A percentile compares a stretch with the other conserved stretches of the same genome.
These are phyloP conservation scores for Daldinia sp. DNA, from an alignment of 2,329 filamentous ascomycete genomes.

Conservation along the genomic window DNA sequence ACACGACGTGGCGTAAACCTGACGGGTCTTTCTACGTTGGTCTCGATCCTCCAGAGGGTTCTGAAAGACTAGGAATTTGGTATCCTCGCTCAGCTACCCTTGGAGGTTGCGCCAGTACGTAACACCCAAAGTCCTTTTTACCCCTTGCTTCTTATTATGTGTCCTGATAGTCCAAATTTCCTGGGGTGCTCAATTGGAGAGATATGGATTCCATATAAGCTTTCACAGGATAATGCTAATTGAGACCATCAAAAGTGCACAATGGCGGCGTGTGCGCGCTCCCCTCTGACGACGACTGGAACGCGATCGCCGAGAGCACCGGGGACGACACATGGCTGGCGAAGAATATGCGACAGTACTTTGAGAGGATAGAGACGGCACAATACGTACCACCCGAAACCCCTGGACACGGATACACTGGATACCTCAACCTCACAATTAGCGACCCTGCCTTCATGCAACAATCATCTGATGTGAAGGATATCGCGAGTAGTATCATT, in stretches of 20 bases:
- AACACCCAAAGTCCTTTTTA: background rate
- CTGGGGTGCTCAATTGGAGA: background rate
- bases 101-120: conserved; percentile 50
- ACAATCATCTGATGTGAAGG: conserved; percentile 43
- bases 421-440: conserved; percentile 50
- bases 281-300: conserved; percentile 51
- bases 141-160: background rate
- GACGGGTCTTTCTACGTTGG: conserved; percentile 52
- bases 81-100: conserved; percentile 54
- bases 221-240: background rate
- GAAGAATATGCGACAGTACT: conserved; percentile 47
- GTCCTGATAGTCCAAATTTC: background rate
- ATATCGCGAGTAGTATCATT: conserved; percentile 44
- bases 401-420: conserved; percentile 49
- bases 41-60: conserved; percentile 50
- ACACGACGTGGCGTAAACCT: conserved; percentile 49
- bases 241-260: conserved; percentile 41
- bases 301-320: conserved; percentile 48
- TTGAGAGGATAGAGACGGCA: conserved; percentile 48
- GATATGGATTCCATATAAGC: background rate
- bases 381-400: conserved; percentile 46
- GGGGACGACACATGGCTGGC: conserved; percentile 49
- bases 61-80: conserved; percentile 51
- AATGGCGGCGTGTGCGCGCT: conserved; percentile 50
- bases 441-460: conserved; percentile 47